Percentiles rank a stretch among this genome's conserved stretches.
Conservation (phyloP, 345 rosid species). For the Lepidium sativum region DNA sequence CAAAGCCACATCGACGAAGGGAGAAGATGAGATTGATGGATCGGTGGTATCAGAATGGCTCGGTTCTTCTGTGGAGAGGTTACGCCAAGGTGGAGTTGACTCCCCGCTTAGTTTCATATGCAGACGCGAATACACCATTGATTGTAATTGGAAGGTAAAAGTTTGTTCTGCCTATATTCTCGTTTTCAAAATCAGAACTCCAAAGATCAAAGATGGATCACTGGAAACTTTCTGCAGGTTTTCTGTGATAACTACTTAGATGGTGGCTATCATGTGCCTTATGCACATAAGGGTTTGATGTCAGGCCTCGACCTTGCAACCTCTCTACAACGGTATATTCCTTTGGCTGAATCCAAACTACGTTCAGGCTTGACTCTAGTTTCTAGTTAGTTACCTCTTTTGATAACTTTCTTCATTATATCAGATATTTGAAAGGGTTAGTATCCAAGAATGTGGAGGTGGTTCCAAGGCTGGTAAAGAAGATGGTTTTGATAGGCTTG, state of each 20-base stretch:
- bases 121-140: constrained; percentile 64
- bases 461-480: constrained; percentile 29
- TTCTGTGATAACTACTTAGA: constrained; percentile 96
- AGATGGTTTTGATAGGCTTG: constrained; percentile 49
- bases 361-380: neutral
- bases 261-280: constrained; percentile 97
- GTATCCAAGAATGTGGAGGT: constrained; percentile 76
- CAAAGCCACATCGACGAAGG: constrained; percentile 13
- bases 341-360: neutral
- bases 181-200: neutral
- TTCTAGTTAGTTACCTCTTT: neutral
- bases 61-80: constrained; percentile 52
- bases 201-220: neutral
- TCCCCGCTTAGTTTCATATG: constrained; percentile 50
- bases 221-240: constrained; percentile 40
- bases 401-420: constrained; percentile 1
- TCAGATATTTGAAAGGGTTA: constrained; percentile 63
- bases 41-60: constrained; percentile 64
- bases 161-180: neutral
- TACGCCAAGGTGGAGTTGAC: constrained; percentile 55
- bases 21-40: constrained; percentile 20
- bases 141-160: constrained; percentile 89
- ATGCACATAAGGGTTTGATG: constrained; percentile 79
- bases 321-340: constrained; percentile 57
- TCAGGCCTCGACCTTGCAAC: constrained; percentile 74